These are phyloP conservation scores for Saccharomycopsis sp. DNA, from an alignment of 805 yeast genomes.

Conservation along the genomic window DNA sequence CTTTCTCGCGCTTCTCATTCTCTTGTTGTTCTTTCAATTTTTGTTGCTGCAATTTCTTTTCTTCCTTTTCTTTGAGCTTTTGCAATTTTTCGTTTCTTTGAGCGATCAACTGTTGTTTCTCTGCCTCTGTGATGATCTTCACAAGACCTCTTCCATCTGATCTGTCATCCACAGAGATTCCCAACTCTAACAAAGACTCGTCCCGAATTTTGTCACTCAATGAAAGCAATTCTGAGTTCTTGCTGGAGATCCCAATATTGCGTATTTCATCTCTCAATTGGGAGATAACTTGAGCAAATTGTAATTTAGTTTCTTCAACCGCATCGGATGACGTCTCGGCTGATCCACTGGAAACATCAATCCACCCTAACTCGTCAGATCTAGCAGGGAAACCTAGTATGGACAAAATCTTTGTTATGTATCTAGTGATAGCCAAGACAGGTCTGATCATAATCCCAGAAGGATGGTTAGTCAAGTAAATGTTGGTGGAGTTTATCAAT, in stretches of 20 bases:
- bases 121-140: conserved; percentile 68
- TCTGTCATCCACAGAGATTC: conserved; percentile 86
- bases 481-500: conserved; percentile 63
- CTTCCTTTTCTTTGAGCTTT: conserved; percentile 47
- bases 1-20: conserved; percentile 54
- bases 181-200: conserved; percentile 61
- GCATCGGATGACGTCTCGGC: conserved; percentile 23
- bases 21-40: conserved; percentile 57
- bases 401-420: conserved; percentile 62
- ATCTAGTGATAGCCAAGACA: conserved; percentile 54
- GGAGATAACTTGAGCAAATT: conserved; percentile 73
- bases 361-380: conserved; percentile 77
- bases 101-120: conserved; percentile 54
- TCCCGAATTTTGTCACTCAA: conserved; percentile 73
- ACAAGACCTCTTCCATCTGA: conserved; percentile 66
- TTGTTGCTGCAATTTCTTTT: conserved; percentile 51
- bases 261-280: conserved; percentile 80
- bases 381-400: conserved; percentile 74
- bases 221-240: conserved; percentile 49
- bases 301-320: conserved; percentile 66
- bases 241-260: conserved; percentile 55
- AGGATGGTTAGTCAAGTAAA: conserved; percentile 56
- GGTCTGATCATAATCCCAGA: conserved; percentile 56
- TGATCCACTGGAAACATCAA: conserved; percentile 28
- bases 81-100: conserved; percentile 38